Base-by-base conservation (phyloP, 2,329 filamentous ascomycete species). In the Neofusicoccum ribis region DNA sequence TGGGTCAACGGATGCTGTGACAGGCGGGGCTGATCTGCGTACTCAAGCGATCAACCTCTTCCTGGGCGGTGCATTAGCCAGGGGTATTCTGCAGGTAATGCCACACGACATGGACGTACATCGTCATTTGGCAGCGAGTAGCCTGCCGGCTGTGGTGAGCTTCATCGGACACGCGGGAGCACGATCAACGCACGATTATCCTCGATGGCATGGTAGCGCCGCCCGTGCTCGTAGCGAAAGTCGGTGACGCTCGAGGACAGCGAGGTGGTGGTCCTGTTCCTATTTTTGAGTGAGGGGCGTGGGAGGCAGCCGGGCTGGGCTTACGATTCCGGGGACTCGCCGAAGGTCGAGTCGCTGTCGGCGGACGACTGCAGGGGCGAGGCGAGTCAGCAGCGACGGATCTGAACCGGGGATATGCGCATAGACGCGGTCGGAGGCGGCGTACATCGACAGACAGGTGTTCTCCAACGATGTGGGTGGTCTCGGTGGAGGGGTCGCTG, bases 121-220 rank as follows among this genome's bases (percentile, higher is more conserved):
- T 71, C 68, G 41, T 72, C 70, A 50, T 72, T 72, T 3, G 70
- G 70, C 58, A 71, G 44, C 4, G 68, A 49, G 64, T 72, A 71
- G 39, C 69, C 70, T 71, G 39, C 14, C 39, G 36, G 8, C 7
- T 36, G 27, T 12, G 39, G 41, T 63, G 9, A 64, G 43, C 37
- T 44, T 8, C n/a, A 7, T 20, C 8, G 20, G 37, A 12, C 15
- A 31, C 3, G 6, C 27, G 23, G 8, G 36, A 20, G 37, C 36
- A 44, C 8, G 43, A 8, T 15, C 6, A 8, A 67, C 59, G 39
- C 50, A 64, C 56, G 49, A 15, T 64, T 64, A 46, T 63, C 46
- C 43, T 61, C 58, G 34, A 65, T 62, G n/a, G 47, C 64, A 63
- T 67, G 66, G 20, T 67, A 67, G 11, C 66, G 54, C 3, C 63